Evolutionary conservation across 164 flowering plant species (phyloP).

Genomic region (Stephania yunnanensis): DNA sequence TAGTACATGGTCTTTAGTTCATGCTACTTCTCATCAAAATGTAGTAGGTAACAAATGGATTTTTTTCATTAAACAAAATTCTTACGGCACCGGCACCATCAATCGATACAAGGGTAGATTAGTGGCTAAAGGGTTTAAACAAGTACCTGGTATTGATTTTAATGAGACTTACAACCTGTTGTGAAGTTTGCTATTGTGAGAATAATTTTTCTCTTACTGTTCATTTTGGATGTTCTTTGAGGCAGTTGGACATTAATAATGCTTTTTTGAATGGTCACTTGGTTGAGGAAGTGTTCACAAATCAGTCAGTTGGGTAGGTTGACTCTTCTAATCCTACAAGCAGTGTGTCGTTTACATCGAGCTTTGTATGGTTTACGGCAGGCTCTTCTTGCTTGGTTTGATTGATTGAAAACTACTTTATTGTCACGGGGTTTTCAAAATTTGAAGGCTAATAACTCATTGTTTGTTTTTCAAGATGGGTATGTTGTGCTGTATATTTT

Average conservation of each 20-base stretch:
- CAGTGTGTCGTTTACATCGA: neutral
- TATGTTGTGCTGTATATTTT: neutral
- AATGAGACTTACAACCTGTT: neutral
- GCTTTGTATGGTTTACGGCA: neutral
- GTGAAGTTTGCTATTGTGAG: neutral
- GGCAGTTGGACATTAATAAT: neutral
- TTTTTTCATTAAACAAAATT: no score
- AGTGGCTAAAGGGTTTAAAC: neutral
- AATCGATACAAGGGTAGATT: neutral
- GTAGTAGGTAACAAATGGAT: no score
- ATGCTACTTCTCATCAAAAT: no score
- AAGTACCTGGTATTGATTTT: neutral
- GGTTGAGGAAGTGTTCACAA: neutral
- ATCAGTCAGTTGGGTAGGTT: neutral
- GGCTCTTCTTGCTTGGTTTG: neutral
- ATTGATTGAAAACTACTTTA: neutral
- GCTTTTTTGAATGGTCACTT: neutral
- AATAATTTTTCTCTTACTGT: neutral
- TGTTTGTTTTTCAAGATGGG: neutral
- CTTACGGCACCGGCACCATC: no score
- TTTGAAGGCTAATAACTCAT: neutral
- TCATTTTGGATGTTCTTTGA: neutral
- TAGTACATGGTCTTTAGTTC: neutral
- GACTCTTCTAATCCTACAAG: neutral
- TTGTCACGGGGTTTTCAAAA: neutral